Evolutionary conservation across 352 stramenopile species (phyloP), one percentile per base, ranked within the genome.

Genomic region (Pythium phragmitis): DNA sequence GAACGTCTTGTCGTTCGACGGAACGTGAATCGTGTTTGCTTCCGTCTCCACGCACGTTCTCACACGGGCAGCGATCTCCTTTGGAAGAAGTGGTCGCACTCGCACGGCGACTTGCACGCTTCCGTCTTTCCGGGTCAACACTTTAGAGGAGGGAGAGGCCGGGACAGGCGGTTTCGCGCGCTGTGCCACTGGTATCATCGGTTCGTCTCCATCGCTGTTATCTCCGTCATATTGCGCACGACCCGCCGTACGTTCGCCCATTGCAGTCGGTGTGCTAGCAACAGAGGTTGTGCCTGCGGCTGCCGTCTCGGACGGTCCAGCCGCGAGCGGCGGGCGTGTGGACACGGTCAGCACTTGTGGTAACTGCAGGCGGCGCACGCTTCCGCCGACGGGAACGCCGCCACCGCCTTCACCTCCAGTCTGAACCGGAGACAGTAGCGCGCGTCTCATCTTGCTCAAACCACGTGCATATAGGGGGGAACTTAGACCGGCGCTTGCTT

Each of bases 61-160:
- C 26, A 80, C 75, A 43, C 80, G 85, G 14, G 66, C 55, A 8
- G 72, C 79, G 17, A 94, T 71, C 63, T 96, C 87, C 42, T 88
- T 89, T 7, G 87, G 87, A 30, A 96, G 62, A 48, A 90, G 69
- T 46, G 87, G 87, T 17, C 87, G 85, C 33, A 96, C 80, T 9
- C 87, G 87, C 52, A 96, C 79, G 0, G 84, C 85, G 12, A 96
- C 87, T 51, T 75, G 79, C 26, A 94, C 83, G 36, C 85, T 92
- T 39, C 74, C 73, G 56, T 91, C 82, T 55, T 84, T 88, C 53
- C 78, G 67, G 57, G 61, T 42, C n/a, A 54, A 28, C n/a, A 7
- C 13, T n/a, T 16, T n/a, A 7, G 39, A 9, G 11, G 14, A 2
- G 39, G 39, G 39, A 19, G 39, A 46, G 17, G 23, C 39, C 1